Base-by-base conservation (phyloP, 495 filamentous ascomycete genomes). In the Penicillium goetzii region DNA sequence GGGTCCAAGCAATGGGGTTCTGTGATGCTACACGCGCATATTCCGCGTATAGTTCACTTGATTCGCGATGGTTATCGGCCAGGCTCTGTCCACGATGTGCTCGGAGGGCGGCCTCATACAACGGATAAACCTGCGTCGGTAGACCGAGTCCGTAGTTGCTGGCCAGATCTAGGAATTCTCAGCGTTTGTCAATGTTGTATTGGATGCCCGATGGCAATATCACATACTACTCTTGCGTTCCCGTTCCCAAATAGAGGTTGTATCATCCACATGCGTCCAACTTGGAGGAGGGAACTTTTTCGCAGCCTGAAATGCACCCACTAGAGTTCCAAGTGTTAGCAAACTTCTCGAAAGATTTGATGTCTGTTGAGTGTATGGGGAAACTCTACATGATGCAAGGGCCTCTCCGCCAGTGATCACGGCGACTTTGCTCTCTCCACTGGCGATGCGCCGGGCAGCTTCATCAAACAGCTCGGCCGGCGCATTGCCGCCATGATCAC, bases 401-500 rank as follows among this genome's bases (percentile, higher is more conserved):
- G 85, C 82, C 65, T 87, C 85, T 8, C 81, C 85, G 11, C 84
- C 85, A 5, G 80, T 82, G n/a, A 87, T 59, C 21, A 86, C 62
- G 3, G 81, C 80, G 15, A 84, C 80, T 56, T 74, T 81, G 49
- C 65, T 76, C 59, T 85, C 73, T 21, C 79, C 79, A 38, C 64
- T 63, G 2, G 80, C 71, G 30, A 86, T 75, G 47, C 81, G 71
- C 23, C 80, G 65, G n/a, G 83, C 83, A 23, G 83, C 85, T 69
- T 84, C 80, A 67, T 86, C 85, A 33, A 86, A 76, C 45, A 87
- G 59, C 65, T 79, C 80, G 25, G 72, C 83, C 0, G 85, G 83
- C 45, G 81, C 74, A 68, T 86, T 77, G 3, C 85, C 85, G 8
- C 82, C 82, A 73, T 87, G 84, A 11, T 80, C 76, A 56, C 75